Conservation (phyloP, 495 filamentous ascomycete genomes). For the Aspergillus carlsbadensis region DNA sequence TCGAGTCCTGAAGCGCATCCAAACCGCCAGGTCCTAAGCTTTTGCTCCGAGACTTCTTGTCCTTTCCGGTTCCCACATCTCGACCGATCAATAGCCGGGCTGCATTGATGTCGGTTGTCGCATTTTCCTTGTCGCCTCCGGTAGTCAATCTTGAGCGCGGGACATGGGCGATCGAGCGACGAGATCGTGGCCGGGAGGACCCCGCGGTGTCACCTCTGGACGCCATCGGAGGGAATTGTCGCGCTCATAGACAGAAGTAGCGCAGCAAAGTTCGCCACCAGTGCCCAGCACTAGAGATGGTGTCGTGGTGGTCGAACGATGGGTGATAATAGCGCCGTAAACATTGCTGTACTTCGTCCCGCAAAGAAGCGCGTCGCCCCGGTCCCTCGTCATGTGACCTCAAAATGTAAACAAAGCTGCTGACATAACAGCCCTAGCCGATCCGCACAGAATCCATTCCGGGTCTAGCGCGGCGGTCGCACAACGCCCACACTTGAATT, state of each 20-base stretch:
- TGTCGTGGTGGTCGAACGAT: not conserved
- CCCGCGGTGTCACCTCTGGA: constrained; percentile 39
- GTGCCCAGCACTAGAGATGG: not conserved
- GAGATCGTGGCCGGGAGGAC: constrained; percentile 53
- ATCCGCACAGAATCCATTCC: constrained; percentile 29
- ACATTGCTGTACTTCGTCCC: not conserved
- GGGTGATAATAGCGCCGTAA: not conserved
- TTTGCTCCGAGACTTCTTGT: constrained; percentile 87
- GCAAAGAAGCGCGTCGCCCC: constrained; percentile 29
- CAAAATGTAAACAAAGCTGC: constrained; percentile 44
- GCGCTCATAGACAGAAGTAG: constrained; percentile 17
- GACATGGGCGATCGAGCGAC: constrained; percentile 74
- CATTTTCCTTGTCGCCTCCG: constrained; percentile 67
- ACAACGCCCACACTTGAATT: constrained; percentile 40
- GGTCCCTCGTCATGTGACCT: constrained; percentile 27
- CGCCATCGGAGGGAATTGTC: constrained; percentile 27
- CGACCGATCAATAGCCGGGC: constrained; percentile 27
- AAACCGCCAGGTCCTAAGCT: constrained; percentile 91
- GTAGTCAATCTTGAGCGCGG: constrained; percentile 50
- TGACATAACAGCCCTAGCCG: constrained; percentile 44
- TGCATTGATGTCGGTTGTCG: constrained; percentile 57
- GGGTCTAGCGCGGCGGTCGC: constrained; percentile 34
- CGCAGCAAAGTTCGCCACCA: not conserved
- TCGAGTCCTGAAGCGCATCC: constrained; percentile 72
- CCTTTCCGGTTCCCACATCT: constrained; percentile 38